Base-by-base conservation (phyloP, 2,329 filamentous ascomycete genomes). In the Colletotrichum somersetense region DNA sequence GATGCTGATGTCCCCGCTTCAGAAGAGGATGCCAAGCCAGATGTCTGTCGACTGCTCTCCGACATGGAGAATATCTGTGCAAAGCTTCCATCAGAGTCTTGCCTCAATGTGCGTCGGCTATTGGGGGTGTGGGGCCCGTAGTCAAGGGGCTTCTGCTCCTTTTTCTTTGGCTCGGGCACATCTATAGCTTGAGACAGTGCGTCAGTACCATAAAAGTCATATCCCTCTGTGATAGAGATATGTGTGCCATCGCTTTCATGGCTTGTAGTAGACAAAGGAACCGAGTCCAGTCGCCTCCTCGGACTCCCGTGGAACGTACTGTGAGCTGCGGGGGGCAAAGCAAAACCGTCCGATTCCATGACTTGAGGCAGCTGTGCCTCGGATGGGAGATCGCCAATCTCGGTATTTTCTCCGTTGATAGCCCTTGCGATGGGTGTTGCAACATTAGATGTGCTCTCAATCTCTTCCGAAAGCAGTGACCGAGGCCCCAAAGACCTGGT, bases 121-220 rank as follows among this genome's bases (percentile, higher is more conserved):
- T 75, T 80, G 4, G 80, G 80, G 50, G 81, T 80, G 42, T 75
- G 77, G 0, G 77, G 75, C 56, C 75, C 82, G 16, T 79, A 82
- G 64, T 81, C 83, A 71, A 82, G 75, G 26, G 78, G 77, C 7
- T 82, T 73, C 6, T 81, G 79, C 66, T 81, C 81, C 74, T 81
- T 83, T 48, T 65, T 63, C 65, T 79, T 82, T 7, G 84, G 77
- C 11, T 78, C 75, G 11, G 85, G 87, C 62, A 89, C 86, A 72
- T 90, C 87, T 58, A 90, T 87, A 8, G 86, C 87, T 56, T 82
- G 82, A 61, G 81, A 80, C 67, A 87, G 79, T 38, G 83, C 86
- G n/a, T 89, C 89, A 38, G 89, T 81, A 75, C 89, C 90, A 76
- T 91, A 91, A 76, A 91, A 91, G 78, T 91, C 89, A 75, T 91